Percentiles rank a stretch among this genome's conserved stretches.
Evolutionary conservation across 192 early-diverging fungal species (phyloP).

Genomic region (Spizellomyces sp.): DNA sequence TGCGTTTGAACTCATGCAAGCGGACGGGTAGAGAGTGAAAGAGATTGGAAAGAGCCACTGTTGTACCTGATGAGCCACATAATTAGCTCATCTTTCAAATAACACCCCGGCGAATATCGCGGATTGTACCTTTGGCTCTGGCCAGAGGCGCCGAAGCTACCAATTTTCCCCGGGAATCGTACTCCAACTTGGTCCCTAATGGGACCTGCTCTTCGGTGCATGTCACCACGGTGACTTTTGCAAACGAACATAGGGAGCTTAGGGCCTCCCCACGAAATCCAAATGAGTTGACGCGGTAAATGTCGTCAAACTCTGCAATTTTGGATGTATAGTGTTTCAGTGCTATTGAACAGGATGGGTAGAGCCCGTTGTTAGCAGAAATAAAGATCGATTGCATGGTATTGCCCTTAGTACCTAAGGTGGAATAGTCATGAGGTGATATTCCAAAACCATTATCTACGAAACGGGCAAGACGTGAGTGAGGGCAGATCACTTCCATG

Average conservation of each 20-base stretch:
- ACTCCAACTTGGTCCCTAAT: constrained; percentile 70
- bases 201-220: constrained; percentile 56
- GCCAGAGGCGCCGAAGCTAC: constrained; percentile 46
- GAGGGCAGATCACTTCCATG: neutral
- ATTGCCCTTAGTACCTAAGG: constrained; percentile 57
- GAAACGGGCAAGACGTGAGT: neutral
- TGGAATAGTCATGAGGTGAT: constrained; percentile 55
- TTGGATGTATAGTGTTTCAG: constrained; percentile 93
- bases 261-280: constrained; percentile 95
- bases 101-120: neutral
- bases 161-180: constrained; percentile 68
- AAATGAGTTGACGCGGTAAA: constrained; percentile 76
- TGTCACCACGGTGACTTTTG: constrained; percentile 67
- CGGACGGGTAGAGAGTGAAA: constrained; percentile 90
- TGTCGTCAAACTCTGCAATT: constrained; percentile 73
- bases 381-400: neutral
- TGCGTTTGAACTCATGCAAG: constrained; percentile 79
- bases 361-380: neutral
- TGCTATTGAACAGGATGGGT: constrained; percentile 41
- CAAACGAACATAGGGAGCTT: constrained; percentile 82
- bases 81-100: neutral
- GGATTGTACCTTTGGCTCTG: constrained; percentile 40
- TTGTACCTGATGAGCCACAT: constrained; percentile 65
- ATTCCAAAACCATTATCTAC: constrained; percentile 91
- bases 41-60: constrained; percentile 69